These are phyloP conservation scores for Cochlearia excelsa DNA, from an alignment of 345 rosid species.

Conservation along the genomic window DNA sequence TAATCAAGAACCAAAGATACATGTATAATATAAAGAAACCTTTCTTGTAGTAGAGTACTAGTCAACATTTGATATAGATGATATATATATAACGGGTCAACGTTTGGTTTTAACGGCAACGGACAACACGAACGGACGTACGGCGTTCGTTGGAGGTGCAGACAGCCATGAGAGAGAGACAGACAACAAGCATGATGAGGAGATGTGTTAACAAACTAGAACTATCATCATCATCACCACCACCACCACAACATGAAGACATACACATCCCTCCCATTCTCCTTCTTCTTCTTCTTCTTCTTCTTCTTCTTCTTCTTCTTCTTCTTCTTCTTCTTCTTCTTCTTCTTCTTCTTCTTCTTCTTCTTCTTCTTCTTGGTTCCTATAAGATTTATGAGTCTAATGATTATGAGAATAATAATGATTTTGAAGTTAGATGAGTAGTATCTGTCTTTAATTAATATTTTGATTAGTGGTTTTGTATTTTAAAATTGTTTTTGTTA, in stretches of 20 bases:
- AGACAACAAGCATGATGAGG: slow-evolving; percentile 35
- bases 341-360: too few species aligned
- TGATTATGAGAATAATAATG: too few species aligned
- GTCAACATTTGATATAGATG: slow-evolving; percentile 10
- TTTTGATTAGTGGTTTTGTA: too few species aligned
- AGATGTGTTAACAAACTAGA: slow-evolving; percentile 26
- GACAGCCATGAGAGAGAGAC: slow-evolving; percentile 41
- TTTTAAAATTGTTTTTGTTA: too few species aligned
- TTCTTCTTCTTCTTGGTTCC: too few species aligned
- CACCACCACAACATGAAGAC: slow-evolving; percentile 32
- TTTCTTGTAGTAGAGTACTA: not conserved
- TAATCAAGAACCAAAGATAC: slow-evolving; percentile 9
- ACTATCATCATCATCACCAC: slow-evolving; percentile 31
- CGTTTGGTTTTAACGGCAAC: slow-evolving; percentile 29
- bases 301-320: too few species aligned
- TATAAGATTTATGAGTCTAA: too few species aligned
- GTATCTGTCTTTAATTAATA: too few species aligned
- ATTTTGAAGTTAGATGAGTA: too few species aligned
- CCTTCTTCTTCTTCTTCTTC: too few species aligned
- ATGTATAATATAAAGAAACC: not conserved
- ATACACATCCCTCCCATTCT: slow-evolving; percentile 41
- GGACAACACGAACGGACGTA: slow-evolving; percentile 27
- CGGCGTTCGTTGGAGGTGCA: slow-evolving; percentile 40
- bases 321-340: too few species aligned
- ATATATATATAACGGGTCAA: slow-evolving; percentile 4